Percentiles rank a stretch among this genome's conserved stretches.
phyloP scores from a whole-genome alignment of 1,284 basidiomycete species.

The Chondrostereum purpureum region DNA sequence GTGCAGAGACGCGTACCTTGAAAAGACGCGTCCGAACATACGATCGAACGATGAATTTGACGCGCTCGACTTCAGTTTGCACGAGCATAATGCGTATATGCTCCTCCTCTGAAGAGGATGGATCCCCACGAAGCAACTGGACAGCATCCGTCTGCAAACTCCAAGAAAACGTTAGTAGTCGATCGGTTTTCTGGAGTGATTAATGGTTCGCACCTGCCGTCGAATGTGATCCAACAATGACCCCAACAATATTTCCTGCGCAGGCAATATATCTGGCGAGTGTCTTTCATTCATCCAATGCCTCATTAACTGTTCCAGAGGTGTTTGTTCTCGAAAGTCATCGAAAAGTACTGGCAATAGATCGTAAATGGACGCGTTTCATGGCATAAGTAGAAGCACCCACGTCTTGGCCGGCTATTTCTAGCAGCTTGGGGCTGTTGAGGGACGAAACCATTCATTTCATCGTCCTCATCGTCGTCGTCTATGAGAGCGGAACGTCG shows the following conservation, averaged over 20 bases:
- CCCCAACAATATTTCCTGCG: slow-evolving; percentile 70
- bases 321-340: slow-evolving; percentile 23
- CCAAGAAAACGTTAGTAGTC: no score
- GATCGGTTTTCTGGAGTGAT: no score
- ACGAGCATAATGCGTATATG: slow-evolving; percentile 88
- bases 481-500: slow-evolving; percentile 9
- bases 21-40: slow-evolving; percentile 81
- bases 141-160: slow-evolving; percentile 49
- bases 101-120: slow-evolving; percentile 80
- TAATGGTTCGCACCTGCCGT: slow-evolving; percentile 66
- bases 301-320: slow-evolving; percentile 59
- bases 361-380: background rate
- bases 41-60: slow-evolving; percentile 82
- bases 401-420: background rate
- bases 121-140: slow-evolving; percentile 68
- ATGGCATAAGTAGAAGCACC: background rate
- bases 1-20: slow-evolving; percentile 68
- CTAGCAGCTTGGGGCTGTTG: slow-evolving; percentile 1
- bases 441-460: background rate
- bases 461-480: slow-evolving; percentile 8
- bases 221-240: slow-evolving; percentile 75
- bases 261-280: slow-evolving; percentile 72
- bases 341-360: background rate
- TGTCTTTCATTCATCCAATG: slow-evolving; percentile 87
- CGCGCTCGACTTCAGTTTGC: slow-evolving; percentile 87